Evolutionary conservation across 352 stramenopile genomes (phyloP).

Genomic region (Aphanomyces euteiches): DNA sequence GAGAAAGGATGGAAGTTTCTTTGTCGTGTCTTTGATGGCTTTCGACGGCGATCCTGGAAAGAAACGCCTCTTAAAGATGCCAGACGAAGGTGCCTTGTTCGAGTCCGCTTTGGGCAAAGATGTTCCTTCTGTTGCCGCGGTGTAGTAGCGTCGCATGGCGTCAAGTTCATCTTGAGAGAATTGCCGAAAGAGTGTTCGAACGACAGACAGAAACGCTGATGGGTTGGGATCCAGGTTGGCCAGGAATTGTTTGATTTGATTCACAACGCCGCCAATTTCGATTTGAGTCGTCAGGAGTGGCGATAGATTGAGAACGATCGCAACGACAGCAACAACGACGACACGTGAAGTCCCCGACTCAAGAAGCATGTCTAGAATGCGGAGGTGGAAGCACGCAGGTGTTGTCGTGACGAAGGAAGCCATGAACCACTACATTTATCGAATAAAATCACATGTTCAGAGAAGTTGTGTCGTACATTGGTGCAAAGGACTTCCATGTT

Average conservation of each 20-base stretch:
- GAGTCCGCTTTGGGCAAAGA: slow-evolving; percentile 66
- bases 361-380: slow-evolving; percentile 76
- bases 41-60: not conserved
- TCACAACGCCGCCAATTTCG: slow-evolving; percentile 71
- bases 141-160: slow-evolving; percentile 67
- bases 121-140: slow-evolving; percentile 76
- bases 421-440: slow-evolving; percentile 60
- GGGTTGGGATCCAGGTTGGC: slow-evolving; percentile 65
- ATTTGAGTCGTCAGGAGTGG: slow-evolving; percentile 57
- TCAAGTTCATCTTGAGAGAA: slow-evolving; percentile 67
- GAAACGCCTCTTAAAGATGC: slow-evolving; percentile 12
- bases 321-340: slow-evolving; percentile 66
- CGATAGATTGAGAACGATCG: slow-evolving; percentile 70
- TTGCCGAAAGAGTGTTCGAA: slow-evolving; percentile 52
- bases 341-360: slow-evolving; percentile 63
- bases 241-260: slow-evolving; percentile 79
- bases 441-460: not conserved
- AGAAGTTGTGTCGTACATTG: slow-evolving; percentile 20
- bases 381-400: slow-evolving; percentile 61
- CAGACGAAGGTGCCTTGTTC: slow-evolving; percentile 65
- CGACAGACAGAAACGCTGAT: slow-evolving; percentile 24
- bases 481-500: slow-evolving; percentile 88
- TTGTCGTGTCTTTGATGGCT: not conserved
- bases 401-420: slow-evolving; percentile 79
- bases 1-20: not conserved